Evolutionary conservation across 768 basidiomycete species (phyloP).

Genomic region (Multifurca ochricompacta): DNA sequence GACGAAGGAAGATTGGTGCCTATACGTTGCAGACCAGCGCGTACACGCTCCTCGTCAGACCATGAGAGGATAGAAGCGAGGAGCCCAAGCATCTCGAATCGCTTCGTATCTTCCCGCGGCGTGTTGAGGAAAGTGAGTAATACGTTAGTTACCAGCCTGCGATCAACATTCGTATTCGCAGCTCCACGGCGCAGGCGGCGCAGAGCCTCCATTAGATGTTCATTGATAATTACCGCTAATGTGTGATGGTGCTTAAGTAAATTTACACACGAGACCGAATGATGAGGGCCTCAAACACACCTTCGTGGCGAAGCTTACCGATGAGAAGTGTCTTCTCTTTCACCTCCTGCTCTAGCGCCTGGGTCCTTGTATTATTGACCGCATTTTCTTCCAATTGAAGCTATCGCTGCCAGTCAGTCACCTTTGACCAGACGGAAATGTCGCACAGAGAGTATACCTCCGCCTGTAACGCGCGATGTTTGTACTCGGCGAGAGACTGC

Average conservation of each 20-base stretch:
- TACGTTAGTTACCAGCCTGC: constrained; percentile 90
- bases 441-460: constrained; percentile 46
- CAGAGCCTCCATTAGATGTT: constrained; percentile 96
- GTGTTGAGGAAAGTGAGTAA: constrained; percentile 85
- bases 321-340: constrained; percentile 95
- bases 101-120: constrained; percentile 85
- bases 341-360: constrained; percentile 78
- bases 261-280: neutral
- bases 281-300: constrained; percentile 35
- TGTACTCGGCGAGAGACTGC: constrained; percentile 81
- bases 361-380: constrained; percentile 55
- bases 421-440: neutral
- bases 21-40: constrained; percentile 73
- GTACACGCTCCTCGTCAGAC: constrained; percentile 86
- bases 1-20: constrained; percentile 21
- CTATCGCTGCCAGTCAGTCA: constrained; percentile 31
- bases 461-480: constrained; percentile 78
- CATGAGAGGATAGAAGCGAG: constrained; percentile 88
- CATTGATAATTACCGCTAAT: constrained; percentile 90
- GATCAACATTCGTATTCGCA: constrained; percentile 82
- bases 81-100: constrained; percentile 92
- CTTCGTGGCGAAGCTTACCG: constrained; percentile 93
- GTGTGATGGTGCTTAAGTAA: constrained; percentile 7
- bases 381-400: constrained; percentile 68
- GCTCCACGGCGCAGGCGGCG: constrained; percentile 83